Conservation (phyloP, 129 eudicot species). For the Solidago caesia region DNA sequence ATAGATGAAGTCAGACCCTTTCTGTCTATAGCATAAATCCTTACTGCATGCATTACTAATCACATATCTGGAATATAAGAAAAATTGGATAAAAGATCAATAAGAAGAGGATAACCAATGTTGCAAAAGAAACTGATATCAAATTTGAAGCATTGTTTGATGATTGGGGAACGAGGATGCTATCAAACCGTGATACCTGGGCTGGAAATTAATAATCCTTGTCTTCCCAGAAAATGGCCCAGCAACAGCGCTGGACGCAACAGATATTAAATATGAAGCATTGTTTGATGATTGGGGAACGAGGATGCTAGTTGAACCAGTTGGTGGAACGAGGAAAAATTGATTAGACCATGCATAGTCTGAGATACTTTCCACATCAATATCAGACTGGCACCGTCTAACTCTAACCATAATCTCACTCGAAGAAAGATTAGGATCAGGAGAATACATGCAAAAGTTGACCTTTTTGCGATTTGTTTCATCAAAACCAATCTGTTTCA, state of each 20-base stretch:
- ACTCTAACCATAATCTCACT: constrained; percentile 74
- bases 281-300: constrained; percentile 64
- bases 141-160: too few species aligned
- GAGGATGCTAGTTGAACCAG: constrained; percentile 75
- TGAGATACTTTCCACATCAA: constrained; percentile 31
- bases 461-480: constrained; percentile 47
- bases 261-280: constrained; percentile 69
- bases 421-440: constrained; percentile 61
- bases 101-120: neutral
- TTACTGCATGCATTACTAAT: constrained; percentile 90
- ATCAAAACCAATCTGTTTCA: constrained; percentile 34
- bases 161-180: too few species aligned
- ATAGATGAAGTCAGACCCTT: constrained; percentile 65
- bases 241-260: constrained; percentile 61
- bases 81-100: constrained; percentile 10
- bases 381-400: constrained; percentile 45
- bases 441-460: constrained; percentile 77
- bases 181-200: constrained; percentile 47
- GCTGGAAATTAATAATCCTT: constrained; percentile 87
- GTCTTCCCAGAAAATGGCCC: constrained; percentile 85
- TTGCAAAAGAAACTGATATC: neutral
- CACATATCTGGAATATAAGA: constrained; percentile 62
- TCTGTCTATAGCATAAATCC: constrained; percentile 79
- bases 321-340: constrained; percentile 83
- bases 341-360: constrained; percentile 69